Evolutionary conservation across 441 rosid species (phyloP).

Genomic region (Syzygium syzygioides): DNA sequence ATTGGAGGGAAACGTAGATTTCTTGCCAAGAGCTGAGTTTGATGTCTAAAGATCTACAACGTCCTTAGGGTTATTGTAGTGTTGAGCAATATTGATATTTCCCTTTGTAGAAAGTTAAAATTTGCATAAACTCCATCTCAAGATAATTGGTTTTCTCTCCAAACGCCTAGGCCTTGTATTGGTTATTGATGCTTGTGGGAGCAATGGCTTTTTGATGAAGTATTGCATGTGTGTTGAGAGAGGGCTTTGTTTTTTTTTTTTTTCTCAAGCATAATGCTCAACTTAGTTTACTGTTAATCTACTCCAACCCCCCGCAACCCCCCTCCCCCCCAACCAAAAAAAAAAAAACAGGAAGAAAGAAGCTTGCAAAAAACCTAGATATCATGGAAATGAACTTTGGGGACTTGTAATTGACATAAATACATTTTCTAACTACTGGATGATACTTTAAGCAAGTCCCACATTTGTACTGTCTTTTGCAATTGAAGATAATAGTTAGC

Average conservation of each 20-base stretch:
- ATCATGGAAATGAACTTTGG: not conserved
- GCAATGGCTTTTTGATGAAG: not conserved
- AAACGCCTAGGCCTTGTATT: not conserved
- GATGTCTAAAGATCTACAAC: not conserved
- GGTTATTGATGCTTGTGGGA: not conserved
- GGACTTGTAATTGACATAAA: not conserved
- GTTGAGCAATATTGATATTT: not conserved
- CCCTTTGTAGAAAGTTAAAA: not conserved
- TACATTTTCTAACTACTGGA: not conserved
- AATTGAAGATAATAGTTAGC: not conserved
- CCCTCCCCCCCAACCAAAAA: not conserved
- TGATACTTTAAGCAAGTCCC: not conserved
- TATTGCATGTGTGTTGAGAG: not conserved
- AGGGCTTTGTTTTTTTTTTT: not conserved
- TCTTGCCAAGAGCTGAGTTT: not conserved
- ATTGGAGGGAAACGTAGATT: not conserved
- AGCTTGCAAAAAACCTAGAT: not conserved
- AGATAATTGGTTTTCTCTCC: not conserved
- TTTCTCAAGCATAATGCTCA: not conserved
- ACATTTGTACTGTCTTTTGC: not conserved
- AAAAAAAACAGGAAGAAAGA: not conserved
- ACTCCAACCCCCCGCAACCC: not conserved
- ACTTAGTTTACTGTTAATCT: not conserved
- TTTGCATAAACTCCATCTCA: not conserved
- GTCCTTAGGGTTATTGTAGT: not conserved